Evolutionary conservation across 2,329 filamentous ascomycete species (phyloP).

Genomic region (Tolypocladium pustulatum): DNA sequence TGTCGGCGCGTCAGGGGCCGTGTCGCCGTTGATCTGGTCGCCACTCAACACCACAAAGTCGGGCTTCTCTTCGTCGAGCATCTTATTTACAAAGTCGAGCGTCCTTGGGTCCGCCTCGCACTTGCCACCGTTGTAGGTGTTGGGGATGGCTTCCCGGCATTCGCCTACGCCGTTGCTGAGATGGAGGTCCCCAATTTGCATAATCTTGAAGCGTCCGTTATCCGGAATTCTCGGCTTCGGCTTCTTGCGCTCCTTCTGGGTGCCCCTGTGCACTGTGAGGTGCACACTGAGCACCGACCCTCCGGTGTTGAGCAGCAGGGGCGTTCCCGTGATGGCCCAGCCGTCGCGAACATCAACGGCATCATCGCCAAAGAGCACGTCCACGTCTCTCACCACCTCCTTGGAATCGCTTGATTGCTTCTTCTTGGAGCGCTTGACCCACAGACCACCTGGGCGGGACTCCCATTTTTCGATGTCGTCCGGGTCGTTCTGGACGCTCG

Average conservation of each 20-base stretch:
- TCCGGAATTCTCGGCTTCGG: constrained; percentile 70
- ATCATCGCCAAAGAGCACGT: constrained; percentile 82
- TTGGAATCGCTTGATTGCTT: constrained; percentile 65
- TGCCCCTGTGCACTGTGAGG: constrained; percentile 68
- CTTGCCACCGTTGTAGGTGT: constrained; percentile 57
- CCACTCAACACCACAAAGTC: constrained; percentile 87
- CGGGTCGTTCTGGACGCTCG: constrained; percentile 35
- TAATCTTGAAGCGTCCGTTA: constrained; percentile 92
- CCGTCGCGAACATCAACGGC: constrained; percentile 80
- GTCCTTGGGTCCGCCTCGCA: constrained; percentile 91
- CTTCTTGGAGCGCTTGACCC: constrained; percentile 67
- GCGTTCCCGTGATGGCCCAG: constrained; percentile 70
- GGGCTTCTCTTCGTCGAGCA: constrained; percentile 87
- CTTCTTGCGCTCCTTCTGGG: constrained; percentile 51
- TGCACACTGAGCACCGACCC: constrained; percentile 57
- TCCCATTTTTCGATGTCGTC: constrained; percentile 65
- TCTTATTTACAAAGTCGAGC: constrained; percentile 71
- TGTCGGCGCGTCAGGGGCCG: constrained; percentile 80
- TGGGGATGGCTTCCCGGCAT: constrained; percentile 80
- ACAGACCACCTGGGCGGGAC: constrained; percentile 62
- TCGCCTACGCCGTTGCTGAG: constrained; percentile 78
- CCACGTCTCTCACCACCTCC: constrained; percentile 66
- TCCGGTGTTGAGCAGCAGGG: constrained; percentile 58
- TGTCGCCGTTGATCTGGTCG: constrained; percentile 92
- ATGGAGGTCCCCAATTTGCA: constrained; percentile 93